A percentile compares a stretch with the other conserved stretches of the same genome.
Evolutionary conservation across 2,329 filamentous ascomycete species (phyloP).

Genomic region (Diaporthe ampelina): DNA sequence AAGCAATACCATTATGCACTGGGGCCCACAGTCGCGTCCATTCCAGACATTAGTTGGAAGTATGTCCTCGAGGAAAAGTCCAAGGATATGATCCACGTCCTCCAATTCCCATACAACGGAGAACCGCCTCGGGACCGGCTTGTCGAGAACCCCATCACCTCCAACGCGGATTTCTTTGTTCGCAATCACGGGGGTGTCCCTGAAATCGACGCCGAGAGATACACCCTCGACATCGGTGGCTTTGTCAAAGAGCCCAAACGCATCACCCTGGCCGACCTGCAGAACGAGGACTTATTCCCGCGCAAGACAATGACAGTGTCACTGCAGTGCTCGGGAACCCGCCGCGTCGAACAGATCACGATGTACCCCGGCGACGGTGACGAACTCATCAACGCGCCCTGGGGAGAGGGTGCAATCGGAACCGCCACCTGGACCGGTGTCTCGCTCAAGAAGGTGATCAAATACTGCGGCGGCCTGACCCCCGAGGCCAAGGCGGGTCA

Average conservation of each 20-base stretch:
- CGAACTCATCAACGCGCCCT: constrained; percentile 67
- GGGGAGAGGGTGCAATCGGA: constrained; percentile 78
- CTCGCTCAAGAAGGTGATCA: constrained; percentile 78
- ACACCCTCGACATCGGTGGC: constrained; percentile 66
- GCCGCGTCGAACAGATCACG: constrained; percentile 78
- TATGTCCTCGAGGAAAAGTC: constrained; percentile 70
- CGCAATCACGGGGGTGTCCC: constrained; percentile 81
- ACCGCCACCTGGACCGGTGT: constrained; percentile 75
- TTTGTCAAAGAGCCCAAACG: constrained; percentile 70
- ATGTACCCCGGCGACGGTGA: constrained; percentile 76
- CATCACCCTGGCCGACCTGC: constrained; percentile 71
- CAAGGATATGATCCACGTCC: constrained; percentile 71
- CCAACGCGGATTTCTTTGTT: constrained; percentile 70
- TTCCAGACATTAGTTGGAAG: constrained; percentile 72
- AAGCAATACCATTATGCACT: constrained; percentile 71
- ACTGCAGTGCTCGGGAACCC: constrained; percentile 78
- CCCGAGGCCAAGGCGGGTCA: constrained; percentile 65
- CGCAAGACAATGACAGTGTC: constrained; percentile 71
- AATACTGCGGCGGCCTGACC: constrained; percentile 74
- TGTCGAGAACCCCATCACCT: constrained; percentile 70
- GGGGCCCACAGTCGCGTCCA: constrained; percentile 53
- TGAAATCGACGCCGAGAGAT: constrained; percentile 68
- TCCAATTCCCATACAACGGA: constrained; percentile 76
- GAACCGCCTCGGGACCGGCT: constrained; percentile 71
- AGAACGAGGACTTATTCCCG: constrained; percentile 72